Conservation (phyloP, 2,329 filamentous ascomycete genomes). For the Botryosphaeria dothidea region DNA sequence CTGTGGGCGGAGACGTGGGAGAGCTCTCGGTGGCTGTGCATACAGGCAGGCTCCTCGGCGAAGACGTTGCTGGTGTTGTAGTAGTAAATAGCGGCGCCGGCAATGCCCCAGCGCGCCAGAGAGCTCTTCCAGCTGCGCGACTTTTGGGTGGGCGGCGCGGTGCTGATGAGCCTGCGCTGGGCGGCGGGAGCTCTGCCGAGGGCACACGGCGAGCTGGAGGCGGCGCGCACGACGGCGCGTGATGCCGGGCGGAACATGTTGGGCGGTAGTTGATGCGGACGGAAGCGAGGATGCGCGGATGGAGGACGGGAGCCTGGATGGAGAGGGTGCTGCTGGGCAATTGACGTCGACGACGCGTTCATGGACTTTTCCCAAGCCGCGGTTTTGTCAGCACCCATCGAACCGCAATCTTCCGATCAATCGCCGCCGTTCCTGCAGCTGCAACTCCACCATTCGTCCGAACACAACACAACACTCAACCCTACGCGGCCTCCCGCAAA, state of each 20-base stretch:
- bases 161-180: constrained; percentile 57
- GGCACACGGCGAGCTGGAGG: constrained; percentile 31
- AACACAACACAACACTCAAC: no score
- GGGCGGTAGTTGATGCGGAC: not conserved
- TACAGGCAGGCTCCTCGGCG: constrained; percentile 76
- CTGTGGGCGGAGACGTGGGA: not conserved
- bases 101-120: constrained; percentile 72
- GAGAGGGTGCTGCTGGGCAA: constrained; percentile 2
- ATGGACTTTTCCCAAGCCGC: not conserved
- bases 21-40: not conserved
- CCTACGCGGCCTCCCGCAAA: no score
- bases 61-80: constrained; percentile 91
- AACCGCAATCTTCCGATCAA: constrained; percentile 3
- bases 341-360: constrained; percentile 3
- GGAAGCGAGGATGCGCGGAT: not conserved
- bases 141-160: constrained; percentile 61
- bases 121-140: constrained; percentile 81
- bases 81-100: constrained; percentile 79
- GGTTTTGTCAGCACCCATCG: constrained; percentile 3
- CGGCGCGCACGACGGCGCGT: constrained; percentile 41
- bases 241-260: constrained; percentile 56
- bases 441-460: not conserved
- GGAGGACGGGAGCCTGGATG: not conserved
- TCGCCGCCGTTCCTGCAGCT: constrained; percentile 7
- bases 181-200: constrained; percentile 37